Evolutionary conservation across 768 basidiomycete species (phyloP).

Genomic region (Pluteus cervinus): DNA sequence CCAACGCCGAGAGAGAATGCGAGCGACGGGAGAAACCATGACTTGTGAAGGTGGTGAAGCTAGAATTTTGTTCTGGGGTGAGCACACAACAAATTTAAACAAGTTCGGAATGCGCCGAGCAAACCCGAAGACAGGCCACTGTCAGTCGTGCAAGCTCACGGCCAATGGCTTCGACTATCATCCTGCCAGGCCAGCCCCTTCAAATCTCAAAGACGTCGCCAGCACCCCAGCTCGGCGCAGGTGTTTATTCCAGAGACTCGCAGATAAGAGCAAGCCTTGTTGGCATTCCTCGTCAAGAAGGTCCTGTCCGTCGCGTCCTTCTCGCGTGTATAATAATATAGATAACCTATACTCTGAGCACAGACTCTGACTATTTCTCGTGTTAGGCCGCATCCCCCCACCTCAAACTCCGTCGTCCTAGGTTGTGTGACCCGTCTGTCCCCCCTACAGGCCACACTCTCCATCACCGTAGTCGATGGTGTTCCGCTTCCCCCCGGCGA

Average conservation of each 20-base stretch:
- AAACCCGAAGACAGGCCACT: too few species aligned
- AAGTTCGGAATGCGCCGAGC: too few species aligned
- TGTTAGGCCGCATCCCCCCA: slow-evolving; percentile 66
- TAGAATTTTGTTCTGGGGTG: slow-evolving; percentile 15
- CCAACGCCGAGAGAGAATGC: slow-evolving; percentile 62
- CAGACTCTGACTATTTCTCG: slow-evolving; percentile 62
- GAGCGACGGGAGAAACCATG: slow-evolving; percentile 64
- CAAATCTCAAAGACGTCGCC: slow-evolving; percentile 45
- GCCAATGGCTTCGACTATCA: slow-evolving; percentile 16
- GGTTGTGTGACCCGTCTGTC: slow-evolving; percentile 81
- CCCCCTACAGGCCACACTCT: slow-evolving; percentile 75
- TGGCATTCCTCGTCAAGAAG: slow-evolving; percentile 54
- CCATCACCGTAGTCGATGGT: slow-evolving; percentile 85
- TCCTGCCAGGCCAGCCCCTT: slow-evolving; percentile 81
- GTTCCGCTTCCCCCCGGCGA: slow-evolving; percentile 77
- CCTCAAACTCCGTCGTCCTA: slow-evolving; percentile 69
- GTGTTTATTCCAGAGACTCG: slow-evolving; percentile 60
- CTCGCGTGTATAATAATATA: slow-evolving; percentile 14
- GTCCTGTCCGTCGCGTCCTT: slow-evolving; percentile 53
- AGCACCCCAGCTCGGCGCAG: slow-evolving; percentile 52
- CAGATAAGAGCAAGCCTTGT: slow-evolving; percentile 65
- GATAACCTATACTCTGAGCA: slow-evolving; percentile 15
- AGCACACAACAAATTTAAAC: too few species aligned
- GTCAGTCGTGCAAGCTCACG: slow-evolving; percentile 11
- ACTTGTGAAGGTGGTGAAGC: slow-evolving; percentile 20